Conservation (phyloP, 2,329 filamentous ascomycete genomes). For the Endoconidiophora laricicola region DNA sequence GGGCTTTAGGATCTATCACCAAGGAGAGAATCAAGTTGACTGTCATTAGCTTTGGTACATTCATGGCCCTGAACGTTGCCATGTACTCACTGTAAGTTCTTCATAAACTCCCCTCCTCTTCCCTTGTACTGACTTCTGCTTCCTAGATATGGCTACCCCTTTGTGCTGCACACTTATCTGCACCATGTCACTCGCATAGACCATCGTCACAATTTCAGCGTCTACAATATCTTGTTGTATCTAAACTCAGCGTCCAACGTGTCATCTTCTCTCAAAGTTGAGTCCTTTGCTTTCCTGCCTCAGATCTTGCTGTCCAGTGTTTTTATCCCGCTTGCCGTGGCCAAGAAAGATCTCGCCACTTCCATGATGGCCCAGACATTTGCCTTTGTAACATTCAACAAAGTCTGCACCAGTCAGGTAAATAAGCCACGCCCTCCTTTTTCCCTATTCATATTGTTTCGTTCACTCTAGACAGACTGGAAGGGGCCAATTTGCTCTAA, state of each 20-base stretch:
- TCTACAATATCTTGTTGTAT: conserved; percentile 86
- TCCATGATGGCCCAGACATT: conserved; percentile 93
- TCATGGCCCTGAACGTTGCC: conserved; percentile 51
- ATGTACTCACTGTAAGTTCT: conserved; percentile 59
- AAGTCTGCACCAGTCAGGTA: conserved; percentile 96
- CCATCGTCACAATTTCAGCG: conserved; percentile 95
- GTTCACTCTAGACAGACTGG: background rate
- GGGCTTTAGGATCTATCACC: conserved; percentile 29
- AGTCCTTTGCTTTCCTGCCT: conserved; percentile 75
- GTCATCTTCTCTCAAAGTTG: conserved; percentile 32
- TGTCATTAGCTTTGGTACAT: conserved; percentile 52
- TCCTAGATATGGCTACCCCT: conserved; percentile 56
- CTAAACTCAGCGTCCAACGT: conserved; percentile 51
- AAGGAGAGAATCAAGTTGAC: conserved; percentile 39
- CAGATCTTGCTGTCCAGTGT: conserved; percentile 69
- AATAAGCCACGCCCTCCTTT: conserved; percentile 16
- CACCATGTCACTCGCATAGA: conserved; percentile 89
- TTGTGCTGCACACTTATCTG: conserved; percentile 78
- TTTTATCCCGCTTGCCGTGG: conserved; percentile 57
- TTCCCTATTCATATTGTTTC: too few species aligned
- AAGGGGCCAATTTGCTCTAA: background rate
- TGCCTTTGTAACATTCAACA: conserved; percentile 94
- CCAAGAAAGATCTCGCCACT: conserved; percentile 64
- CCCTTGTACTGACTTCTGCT: conserved; percentile 8
- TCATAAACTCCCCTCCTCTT: background rate